Evolutionary conservation across 2,329 filamentous ascomycete species (phyloP).

Genomic region (Gyromitra esculenta): DNA sequence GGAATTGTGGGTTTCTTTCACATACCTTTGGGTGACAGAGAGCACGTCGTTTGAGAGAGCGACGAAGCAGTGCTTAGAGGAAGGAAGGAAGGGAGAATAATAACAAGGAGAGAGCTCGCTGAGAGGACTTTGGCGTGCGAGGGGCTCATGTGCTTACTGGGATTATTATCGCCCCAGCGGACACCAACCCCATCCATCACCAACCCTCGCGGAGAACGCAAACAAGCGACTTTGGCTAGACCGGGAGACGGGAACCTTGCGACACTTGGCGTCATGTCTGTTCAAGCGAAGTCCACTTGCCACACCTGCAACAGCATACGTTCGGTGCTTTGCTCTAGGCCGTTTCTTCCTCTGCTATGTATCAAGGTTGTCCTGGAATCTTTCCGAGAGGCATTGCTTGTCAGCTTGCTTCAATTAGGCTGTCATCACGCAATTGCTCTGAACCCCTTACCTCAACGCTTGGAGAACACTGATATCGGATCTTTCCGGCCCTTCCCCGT

Average conservation of each 20-base stretch:
- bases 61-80: slow-evolving; percentile 59
- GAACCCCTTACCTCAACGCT: slow-evolving; percentile 29
- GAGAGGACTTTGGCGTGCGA: slow-evolving; percentile 42
- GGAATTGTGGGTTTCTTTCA: slow-evolving; percentile 37
- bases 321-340: neutral
- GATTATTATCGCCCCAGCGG: slow-evolving; percentile 14
- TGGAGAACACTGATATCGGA: slow-evolving; percentile 23
- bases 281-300: neutral
- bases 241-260: slow-evolving; percentile 33
- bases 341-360: neutral
- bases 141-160: slow-evolving; percentile 31
- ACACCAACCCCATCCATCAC: slow-evolving; percentile 22
- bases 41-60: slow-evolving; percentile 47
- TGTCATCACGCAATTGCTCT: slow-evolving; percentile 4
- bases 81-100: slow-evolving; percentile 49
- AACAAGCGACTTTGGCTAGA: slow-evolving; percentile 41
- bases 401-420: too few species aligned
- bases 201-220: slow-evolving; percentile 20
- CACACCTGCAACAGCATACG: slow-evolving; percentile 9
- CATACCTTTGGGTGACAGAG: slow-evolving; percentile 41
- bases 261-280: slow-evolving; percentile 42
- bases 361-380: neutral
- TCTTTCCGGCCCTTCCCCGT: slow-evolving; percentile 1
- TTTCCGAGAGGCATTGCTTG: neutral
- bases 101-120: slow-evolving; percentile 51